These are phyloP conservation scores for Aspergillus sp. DNA, from an alignment of 2,329 filamentous ascomycete species.

Conservation along the genomic window DNA sequence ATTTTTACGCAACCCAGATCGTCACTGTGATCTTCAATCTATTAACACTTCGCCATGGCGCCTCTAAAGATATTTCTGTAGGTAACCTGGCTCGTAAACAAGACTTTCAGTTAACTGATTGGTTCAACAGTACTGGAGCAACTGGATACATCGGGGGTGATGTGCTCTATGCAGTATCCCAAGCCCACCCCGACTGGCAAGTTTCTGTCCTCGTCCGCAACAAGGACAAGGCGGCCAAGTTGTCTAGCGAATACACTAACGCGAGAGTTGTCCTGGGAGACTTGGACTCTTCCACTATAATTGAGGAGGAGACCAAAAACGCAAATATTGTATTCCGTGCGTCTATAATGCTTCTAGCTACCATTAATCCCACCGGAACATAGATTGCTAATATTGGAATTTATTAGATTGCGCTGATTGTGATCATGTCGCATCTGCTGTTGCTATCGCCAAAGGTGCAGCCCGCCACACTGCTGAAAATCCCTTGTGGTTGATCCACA, in stretches of 20 bases:
- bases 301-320: slow-evolving; percentile 46
- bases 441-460: slow-evolving; percentile 43
- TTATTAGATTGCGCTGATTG: slow-evolving; percentile 42
- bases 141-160: slow-evolving; percentile 58
- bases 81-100: slow-evolving; percentile 2
- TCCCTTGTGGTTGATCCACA: slow-evolving; percentile 46
- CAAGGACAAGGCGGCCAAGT: slow-evolving; percentile 42
- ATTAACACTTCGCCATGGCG: slow-evolving; percentile 20
- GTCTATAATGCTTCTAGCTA: slow-evolving; percentile 12
- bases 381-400: background rate
- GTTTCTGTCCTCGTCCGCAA: slow-evolving; percentile 46
- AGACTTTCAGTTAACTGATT: background rate
- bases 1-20: background rate
- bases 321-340: slow-evolving; percentile 49
- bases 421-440: slow-evolving; percentile 43
- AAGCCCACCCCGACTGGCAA: slow-evolving; percentile 50
- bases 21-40: background rate
- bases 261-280: slow-evolving; percentile 45
- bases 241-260: slow-evolving; percentile 41
- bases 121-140: slow-evolving; percentile 44
- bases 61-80: slow-evolving; percentile 36
- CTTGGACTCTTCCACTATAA: slow-evolving; percentile 40
- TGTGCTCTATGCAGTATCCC: slow-evolving; percentile 46
- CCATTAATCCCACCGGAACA: background rate
- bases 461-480: slow-evolving; percentile 33